Evolutionary conservation across 352 stramenopile species (phyloP).

Genomic region (Discostella stelligera): DNA sequence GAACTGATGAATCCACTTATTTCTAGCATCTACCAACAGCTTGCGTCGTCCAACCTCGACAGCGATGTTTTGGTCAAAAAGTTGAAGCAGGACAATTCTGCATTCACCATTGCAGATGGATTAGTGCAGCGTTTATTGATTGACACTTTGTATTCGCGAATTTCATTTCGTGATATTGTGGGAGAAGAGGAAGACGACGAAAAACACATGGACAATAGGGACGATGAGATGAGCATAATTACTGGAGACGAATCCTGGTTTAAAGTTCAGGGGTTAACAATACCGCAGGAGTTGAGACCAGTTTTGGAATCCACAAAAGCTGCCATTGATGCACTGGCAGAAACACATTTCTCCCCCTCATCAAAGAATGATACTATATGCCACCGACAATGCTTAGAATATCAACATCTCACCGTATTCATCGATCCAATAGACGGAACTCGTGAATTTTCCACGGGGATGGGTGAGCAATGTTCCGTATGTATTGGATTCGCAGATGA

Average conservation of each 20-base stretch:
- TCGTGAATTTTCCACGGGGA: constrained; percentile 66
- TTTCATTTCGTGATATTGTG: constrained; percentile 57
- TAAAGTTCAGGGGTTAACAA: constrained; percentile 31
- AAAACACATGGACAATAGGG: not conserved
- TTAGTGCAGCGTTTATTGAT: constrained; percentile 73
- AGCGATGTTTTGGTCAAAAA: constrained; percentile 3
- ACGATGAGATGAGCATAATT: not conserved
- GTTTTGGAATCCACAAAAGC: constrained; percentile 31
- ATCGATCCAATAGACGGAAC: constrained; percentile 81
- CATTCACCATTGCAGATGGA: constrained; percentile 79
- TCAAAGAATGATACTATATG: not conserved
- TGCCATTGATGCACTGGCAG: constrained; percentile 22
- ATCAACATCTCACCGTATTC: constrained; percentile 65
- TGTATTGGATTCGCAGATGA: constrained; percentile 71
- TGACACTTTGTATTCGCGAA: constrained; percentile 46
- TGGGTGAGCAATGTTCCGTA: constrained; percentile 74
- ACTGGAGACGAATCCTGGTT: constrained; percentile 20
- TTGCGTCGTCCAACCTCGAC: constrained; percentile 3
- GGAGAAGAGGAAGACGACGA: constrained; percentile 38
- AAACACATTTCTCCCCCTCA: not conserved
- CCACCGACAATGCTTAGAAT: constrained; percentile 18
- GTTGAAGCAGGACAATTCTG: constrained; percentile 63
- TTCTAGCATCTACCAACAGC: constrained; percentile 29
- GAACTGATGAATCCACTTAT: constrained; percentile 40
- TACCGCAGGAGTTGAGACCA: constrained; percentile 24